These are phyloP conservation scores for Anthracocystis walkeri DNA, from an alignment of 1,284 basidiomycete species.

Conservation along the genomic window DNA sequence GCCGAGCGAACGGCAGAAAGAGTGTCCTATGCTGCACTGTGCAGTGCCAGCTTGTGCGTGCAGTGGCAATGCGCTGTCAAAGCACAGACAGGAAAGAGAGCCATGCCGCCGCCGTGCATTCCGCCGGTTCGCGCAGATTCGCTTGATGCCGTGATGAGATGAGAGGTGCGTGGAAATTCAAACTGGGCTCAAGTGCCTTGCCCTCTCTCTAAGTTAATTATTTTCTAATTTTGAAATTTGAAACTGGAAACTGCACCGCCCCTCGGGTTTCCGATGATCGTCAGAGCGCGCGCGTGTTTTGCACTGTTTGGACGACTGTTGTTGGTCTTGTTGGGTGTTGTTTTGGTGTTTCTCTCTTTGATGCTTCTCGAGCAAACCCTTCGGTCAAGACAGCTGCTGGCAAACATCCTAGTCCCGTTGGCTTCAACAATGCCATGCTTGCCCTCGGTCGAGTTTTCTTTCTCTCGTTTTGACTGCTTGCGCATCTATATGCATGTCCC, in stretches of 20 bases:
- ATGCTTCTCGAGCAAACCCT: too few relatives aligned
- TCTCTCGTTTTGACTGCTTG: neutral
- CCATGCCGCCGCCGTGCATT: conserved; percentile 17
- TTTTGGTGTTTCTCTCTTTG: neutral
- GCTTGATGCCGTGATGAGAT: neutral
- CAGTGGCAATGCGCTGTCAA: neutral
- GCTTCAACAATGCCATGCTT: neutral
- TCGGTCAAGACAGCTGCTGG: too few relatives aligned
- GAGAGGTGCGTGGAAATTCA: too few relatives aligned
- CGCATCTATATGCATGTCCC: neutral
- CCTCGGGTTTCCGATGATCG: conserved; percentile 14
- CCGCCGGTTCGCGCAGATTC: conserved; percentile 16
- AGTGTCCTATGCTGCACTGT: neutral
- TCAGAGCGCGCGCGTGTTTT: conserved; percentile 3
- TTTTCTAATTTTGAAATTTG: neutral
- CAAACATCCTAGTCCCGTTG: too few relatives aligned
- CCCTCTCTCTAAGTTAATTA: neutral
- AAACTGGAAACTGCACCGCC: conserved; percentile 6
- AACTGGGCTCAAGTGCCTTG: neutral
- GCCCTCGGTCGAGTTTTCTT: neutral
- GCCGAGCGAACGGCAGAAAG: too few relatives aligned
- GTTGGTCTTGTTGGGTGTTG: neutral
- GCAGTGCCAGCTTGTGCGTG: neutral
- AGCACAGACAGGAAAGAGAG: too few relatives aligned
- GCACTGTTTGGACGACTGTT: neutral